Evolutionary conservation across 2,329 filamentous ascomycete species (phyloP).

Genomic region (Penicillium sp.): DNA sequence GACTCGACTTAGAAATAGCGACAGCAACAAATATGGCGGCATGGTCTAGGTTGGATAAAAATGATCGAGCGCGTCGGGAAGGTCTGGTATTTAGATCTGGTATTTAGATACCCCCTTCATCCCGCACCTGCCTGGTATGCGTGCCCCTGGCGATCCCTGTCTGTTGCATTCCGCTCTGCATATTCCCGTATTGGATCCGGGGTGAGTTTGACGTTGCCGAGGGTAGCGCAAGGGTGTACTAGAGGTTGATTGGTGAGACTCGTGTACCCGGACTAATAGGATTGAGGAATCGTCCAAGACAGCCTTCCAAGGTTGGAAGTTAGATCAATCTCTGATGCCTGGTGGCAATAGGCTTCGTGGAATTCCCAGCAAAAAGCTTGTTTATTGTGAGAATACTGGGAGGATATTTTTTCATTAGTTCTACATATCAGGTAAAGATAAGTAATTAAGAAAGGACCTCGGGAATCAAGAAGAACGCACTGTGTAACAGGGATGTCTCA

Average conservation of each 20-base stretch:
- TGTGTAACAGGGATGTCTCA: too few relatives aligned
- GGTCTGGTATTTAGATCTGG: background rate
- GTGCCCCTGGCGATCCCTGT: slow-evolving; percentile 1
- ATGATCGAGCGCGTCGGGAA: background rate
- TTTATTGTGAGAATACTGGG: background rate
- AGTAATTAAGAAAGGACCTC: too few relatives aligned
- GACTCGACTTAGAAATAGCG: slow-evolving; percentile 10
- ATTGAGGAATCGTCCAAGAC: background rate
- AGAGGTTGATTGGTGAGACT: background rate
- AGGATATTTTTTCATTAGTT: background rate
- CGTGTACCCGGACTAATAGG: background rate
- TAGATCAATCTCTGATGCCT: background rate
- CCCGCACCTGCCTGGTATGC: background rate
- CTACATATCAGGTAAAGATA: too few relatives aligned
- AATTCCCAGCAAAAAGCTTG: background rate
- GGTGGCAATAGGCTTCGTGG: background rate
- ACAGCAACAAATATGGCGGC: slow-evolving; percentile 11
- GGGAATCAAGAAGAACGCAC: too few relatives aligned
- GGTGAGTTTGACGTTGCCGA: background rate
- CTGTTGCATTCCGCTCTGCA: background rate
- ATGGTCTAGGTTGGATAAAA: slow-evolving; percentile 3
- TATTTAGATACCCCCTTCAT: slow-evolving; percentile 3
- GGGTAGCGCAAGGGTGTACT: background rate
- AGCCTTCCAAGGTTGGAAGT: background rate
- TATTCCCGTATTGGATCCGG: background rate